Percentiles rank a stretch among this genome's conserved stretches.
These are phyloP conservation scores for Mimosa bimucronata DNA, from an alignment of 306 rosid genomes.

Conservation along the genomic window DNA sequence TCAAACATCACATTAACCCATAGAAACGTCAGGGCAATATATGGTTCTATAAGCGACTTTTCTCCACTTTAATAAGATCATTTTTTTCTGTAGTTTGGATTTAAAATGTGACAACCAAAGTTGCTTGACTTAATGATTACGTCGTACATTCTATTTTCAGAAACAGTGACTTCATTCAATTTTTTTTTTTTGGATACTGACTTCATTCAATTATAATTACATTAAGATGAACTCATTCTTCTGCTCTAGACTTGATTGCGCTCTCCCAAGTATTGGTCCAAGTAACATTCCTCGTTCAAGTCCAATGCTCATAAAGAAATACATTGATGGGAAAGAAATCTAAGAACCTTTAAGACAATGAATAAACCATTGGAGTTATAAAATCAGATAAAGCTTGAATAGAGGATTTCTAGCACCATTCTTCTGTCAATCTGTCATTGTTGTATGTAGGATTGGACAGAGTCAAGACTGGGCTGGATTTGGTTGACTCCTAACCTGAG, in stretches of 20 bases:
- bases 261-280: not conserved
- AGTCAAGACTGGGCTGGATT: no score
- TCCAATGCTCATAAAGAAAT: not conserved
- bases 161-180: not conserved
- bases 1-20: no score
- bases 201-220: not conserved
- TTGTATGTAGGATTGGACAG: not conserved
- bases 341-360: not conserved
- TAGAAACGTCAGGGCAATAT: not conserved
- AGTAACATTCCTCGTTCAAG: not conserved
- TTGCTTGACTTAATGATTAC: not conserved
- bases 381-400: no score
- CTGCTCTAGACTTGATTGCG: no score
- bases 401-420: not conserved
- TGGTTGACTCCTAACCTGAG: no score
- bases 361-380: not conserved
- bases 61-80: not conserved
- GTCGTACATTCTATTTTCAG: no score
- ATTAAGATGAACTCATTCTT: no score
- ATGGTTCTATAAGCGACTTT: not conserved
- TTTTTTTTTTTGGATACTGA: no score
- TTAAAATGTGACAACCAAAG: not conserved
- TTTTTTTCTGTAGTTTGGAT: not conserved
- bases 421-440: not conserved
- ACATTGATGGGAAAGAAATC: not conserved